Evolutionary conservation across 176 grass and related monocot species (phyloP).

Genomic region (Avena eriantha): DNA sequence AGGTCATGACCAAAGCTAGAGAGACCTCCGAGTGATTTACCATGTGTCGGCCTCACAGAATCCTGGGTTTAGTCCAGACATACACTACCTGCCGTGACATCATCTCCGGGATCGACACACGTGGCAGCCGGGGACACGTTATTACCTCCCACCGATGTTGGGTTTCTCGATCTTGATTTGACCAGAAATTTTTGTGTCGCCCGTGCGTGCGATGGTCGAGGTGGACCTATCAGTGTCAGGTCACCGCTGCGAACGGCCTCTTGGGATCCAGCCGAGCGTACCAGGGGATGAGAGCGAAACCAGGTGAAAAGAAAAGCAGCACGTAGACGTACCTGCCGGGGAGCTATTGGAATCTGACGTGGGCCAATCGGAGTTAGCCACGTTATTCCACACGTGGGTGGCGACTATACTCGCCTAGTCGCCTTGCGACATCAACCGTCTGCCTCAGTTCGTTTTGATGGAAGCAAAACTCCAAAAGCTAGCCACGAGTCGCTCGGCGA

Average conservation of each 20-base stretch:
- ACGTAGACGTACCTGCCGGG: neutral
- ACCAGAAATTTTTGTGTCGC: neutral
- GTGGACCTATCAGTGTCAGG: constrained; percentile 27
- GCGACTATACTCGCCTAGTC: neutral
- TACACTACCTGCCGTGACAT: neutral
- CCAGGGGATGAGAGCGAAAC: neutral
- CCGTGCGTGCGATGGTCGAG: neutral
- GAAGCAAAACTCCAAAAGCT: neutral
- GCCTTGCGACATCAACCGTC: neutral
- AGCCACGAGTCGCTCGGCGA: too few relatives aligned
- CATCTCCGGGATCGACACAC: neutral
- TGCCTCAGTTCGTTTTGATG: neutral
- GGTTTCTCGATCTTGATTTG: neutral
- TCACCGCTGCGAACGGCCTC: constrained; percentile 6
- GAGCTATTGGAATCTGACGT: neutral
- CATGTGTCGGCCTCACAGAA: neutral
- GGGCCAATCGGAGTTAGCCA: neutral
- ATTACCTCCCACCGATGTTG: neutral
- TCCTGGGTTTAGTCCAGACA: neutral
- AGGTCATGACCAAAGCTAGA: neutral
- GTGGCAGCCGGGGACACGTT: neutral
- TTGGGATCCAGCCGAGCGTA: constrained; percentile 36
- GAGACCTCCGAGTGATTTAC: neutral
- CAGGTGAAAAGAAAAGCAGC: neutral
- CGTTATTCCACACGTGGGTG: neutral